Conservation (phyloP, 2,329 filamentous ascomycete genomes). For the Aspergillus ustus region DNA sequence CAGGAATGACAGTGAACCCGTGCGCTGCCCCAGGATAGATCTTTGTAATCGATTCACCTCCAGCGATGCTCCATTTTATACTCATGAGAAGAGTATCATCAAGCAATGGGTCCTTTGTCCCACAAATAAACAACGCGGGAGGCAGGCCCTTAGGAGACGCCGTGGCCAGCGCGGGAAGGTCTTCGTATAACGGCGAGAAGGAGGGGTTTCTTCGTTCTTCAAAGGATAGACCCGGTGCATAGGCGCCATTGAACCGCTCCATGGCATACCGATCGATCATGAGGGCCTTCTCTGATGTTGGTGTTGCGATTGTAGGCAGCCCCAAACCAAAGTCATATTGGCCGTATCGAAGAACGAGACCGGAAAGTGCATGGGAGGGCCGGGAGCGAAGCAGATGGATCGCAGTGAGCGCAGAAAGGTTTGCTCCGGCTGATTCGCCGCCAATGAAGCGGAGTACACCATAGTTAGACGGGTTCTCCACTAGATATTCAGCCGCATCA, state of each 20-base stretch:
- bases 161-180: background rate
- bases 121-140: slow-evolving; percentile 55
- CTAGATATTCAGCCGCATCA: slow-evolving; percentile 12
- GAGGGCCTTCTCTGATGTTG: background rate
- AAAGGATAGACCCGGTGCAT: background rate
- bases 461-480: slow-evolving; percentile 3
- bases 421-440: slow-evolving; percentile 14
- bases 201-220: background rate
- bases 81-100: slow-evolving; percentile 60
- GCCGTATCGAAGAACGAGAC: slow-evolving; percentile 8
- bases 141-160: background rate
- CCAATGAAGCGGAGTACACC: slow-evolving; percentile 10
- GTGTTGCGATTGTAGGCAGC: background rate
- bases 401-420: background rate
- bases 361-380: background rate
- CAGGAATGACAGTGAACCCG: slow-evolving; percentile 52
- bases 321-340: slow-evolving; percentile 7
- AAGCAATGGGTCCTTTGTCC: slow-evolving; percentile 59
- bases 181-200: slow-evolving; percentile 9
- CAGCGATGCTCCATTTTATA: slow-evolving; percentile 58
- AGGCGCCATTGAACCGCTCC: slow-evolving; percentile 3
- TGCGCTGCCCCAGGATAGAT: slow-evolving; percentile 60
- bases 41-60: slow-evolving; percentile 57
- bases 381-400: slow-evolving; percentile 4
- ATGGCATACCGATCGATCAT: slow-evolving; percentile 3